phyloP scores from a whole-genome alignment of 768 basidiomycete species.

The Rhodotorula taiwanensis region DNA sequence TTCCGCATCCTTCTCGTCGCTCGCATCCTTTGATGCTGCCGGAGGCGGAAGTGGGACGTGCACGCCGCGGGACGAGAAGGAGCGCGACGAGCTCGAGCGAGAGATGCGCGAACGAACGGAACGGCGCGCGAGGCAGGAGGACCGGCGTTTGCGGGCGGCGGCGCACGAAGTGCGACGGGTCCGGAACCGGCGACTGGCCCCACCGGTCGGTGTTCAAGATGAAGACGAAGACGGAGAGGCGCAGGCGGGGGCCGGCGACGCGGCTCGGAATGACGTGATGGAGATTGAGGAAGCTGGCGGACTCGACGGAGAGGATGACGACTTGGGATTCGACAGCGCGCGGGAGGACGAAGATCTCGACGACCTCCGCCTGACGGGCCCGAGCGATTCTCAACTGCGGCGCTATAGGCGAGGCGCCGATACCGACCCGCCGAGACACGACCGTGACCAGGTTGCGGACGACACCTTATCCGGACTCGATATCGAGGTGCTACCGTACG shows the following conservation, averaged over 20 bases:
- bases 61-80: slow-evolving; percentile 8
- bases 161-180: background rate
- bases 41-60: background rate
- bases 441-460: no score
- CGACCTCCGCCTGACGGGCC: no score
- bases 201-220: no score
- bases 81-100: slow-evolving; percentile 14
- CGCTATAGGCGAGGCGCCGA: no score
- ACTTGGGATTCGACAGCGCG: background rate
- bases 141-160: background rate
- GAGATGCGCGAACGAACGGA: slow-evolving; percentile 9
- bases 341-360: background rate
- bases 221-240: background rate
- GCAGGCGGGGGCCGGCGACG: background rate
- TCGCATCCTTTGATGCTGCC: background rate
- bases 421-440: no score
- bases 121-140: background rate
- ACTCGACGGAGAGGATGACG: background rate
- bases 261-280: background rate
- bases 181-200: background rate
- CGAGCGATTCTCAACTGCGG: no score
- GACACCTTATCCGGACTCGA: no score
- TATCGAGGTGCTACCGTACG: no score
- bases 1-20: background rate
- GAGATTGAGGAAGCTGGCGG: no score